Conservation (phyloP, 2,329 filamentous ascomycete species). For the Verticillium nonalfalfae region DNA sequence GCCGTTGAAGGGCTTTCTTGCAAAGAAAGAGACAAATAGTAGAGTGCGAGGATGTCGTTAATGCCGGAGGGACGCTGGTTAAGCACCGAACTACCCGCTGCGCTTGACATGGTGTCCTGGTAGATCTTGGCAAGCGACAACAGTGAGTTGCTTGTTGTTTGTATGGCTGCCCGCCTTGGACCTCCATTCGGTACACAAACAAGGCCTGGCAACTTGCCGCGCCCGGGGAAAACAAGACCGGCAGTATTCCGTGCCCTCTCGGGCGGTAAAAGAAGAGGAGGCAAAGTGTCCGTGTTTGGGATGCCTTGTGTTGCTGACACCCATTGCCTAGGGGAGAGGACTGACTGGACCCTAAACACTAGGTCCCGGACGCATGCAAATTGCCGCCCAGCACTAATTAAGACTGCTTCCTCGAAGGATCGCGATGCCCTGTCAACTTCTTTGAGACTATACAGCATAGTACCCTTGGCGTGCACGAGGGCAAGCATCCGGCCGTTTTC, state of each 20-base stretch:
- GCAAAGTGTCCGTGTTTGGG: slow-evolving; percentile 16
- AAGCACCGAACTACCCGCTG: slow-evolving; percentile 46
- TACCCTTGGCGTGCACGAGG: slow-evolving; percentile 96
- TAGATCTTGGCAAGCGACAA: slow-evolving; percentile 96
- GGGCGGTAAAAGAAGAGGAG: slow-evolving; percentile 72
- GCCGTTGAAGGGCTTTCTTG: slow-evolving; percentile 96
- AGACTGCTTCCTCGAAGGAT: slow-evolving; percentile 90
- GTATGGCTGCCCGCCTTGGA: slow-evolving; percentile 72
- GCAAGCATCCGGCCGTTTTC: slow-evolving; percentile 92
- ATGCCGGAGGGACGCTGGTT: slow-evolving; percentile 67
- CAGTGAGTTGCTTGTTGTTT: slow-evolving; percentile 92
- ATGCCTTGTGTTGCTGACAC: slow-evolving; percentile 16
- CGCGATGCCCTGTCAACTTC: slow-evolving; percentile 74
- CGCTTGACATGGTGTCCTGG: slow-evolving; percentile 87
- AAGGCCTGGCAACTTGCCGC: slow-evolving; percentile 75
- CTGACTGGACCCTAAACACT: slow-evolving; percentile 69
- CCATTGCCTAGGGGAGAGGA: slow-evolving; percentile 44
- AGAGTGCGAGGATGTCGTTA: slow-evolving; percentile 86
- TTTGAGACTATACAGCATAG: slow-evolving; percentile 88
- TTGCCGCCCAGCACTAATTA: slow-evolving; percentile 74
- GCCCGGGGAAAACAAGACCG: slow-evolving; percentile 70
- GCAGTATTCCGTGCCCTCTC: slow-evolving; percentile 79
- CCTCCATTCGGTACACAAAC: slow-evolving; percentile 63
- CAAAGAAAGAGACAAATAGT: slow-evolving; percentile 89
- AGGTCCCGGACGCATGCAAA: slow-evolving; percentile 68